A percentile compares a stretch with the other conserved stretches of the same genome.
These are phyloP conservation scores for Russula vinacea DNA, from an alignment of 768 basidiomycete species.

Conservation along the genomic window DNA sequence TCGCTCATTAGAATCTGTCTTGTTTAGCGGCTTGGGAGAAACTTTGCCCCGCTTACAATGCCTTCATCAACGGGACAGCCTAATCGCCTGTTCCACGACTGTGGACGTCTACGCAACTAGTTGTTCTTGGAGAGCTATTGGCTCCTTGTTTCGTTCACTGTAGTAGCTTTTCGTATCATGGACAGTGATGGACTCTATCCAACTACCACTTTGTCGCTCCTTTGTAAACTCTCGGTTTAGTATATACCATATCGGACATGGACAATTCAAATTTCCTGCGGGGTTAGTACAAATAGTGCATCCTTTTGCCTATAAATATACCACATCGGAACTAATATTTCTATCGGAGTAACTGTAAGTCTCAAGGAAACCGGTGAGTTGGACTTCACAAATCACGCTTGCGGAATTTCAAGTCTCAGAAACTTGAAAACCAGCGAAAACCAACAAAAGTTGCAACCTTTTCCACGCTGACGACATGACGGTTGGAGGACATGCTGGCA, in stretches of 20 bases:
- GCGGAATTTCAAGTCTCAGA: no score
- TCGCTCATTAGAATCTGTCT: neutral
- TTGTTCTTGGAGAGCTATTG: neutral
- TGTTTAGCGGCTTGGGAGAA: conserved; percentile 10
- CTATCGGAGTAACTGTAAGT: no score
- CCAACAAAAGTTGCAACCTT: no score
- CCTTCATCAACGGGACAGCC: neutral
- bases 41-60: conserved; percentile 10
- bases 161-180: neutral
- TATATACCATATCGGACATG: neutral
- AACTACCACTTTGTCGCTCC: neutral
- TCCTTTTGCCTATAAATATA: no score
- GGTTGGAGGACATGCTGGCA: no score
- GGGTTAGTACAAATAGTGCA: no score
- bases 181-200: neutral
- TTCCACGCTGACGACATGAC: no score
- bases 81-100: neutral
- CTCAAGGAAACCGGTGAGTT: no score
- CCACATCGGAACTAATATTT: no score
- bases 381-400: no score
- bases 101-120: neutral
- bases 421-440: no score
- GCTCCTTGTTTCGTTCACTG: neutral
- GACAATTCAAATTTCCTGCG: conserved; percentile 37
- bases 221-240: conserved; percentile 6